These are phyloP conservation scores for Fagus crenata DNA, from an alignment of 306 rosid species.

Conservation along the genomic window DNA sequence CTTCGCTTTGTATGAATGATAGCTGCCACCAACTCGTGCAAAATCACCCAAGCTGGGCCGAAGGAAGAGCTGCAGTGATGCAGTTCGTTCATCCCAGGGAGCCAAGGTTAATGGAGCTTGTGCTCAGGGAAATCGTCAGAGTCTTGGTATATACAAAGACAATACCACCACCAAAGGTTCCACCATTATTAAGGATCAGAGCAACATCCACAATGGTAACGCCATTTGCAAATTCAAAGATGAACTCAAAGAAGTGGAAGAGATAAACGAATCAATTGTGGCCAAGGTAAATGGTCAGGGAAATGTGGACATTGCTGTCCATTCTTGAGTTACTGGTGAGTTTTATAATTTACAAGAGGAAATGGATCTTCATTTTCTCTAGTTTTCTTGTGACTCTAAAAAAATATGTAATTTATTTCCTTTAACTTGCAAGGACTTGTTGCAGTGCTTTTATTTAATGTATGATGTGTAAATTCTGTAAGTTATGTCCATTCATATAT, in stretches of 20 bases:
- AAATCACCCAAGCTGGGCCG: slow-evolving; percentile 96
- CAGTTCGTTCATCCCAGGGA: slow-evolving; percentile 39
- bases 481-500: slow-evolving; percentile 52
- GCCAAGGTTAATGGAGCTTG: slow-evolving; percentile 41
- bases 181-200: slow-evolving; percentile 28
- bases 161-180: slow-evolving; percentile 22
- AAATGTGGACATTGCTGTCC: slow-evolving; percentile 43
- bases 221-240: slow-evolving; percentile 37
- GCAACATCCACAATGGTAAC: slow-evolving; percentile 34
- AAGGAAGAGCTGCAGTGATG: slow-evolving; percentile 60
- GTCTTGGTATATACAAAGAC: slow-evolving; percentile 31
- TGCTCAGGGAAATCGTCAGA: slow-evolving; percentile 43
- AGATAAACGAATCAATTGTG: slow-evolving; percentile 27
- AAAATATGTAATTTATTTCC: slow-evolving; percentile 46
- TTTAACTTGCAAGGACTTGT: slow-evolving; percentile 49
- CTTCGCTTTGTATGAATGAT: slow-evolving; percentile 33
- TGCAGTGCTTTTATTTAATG: slow-evolving; percentile 57
- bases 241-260: slow-evolving; percentile 37
- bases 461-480: slow-evolving; percentile 58
- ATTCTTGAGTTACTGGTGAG: slow-evolving; percentile 45
- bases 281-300: slow-evolving; percentile 45
- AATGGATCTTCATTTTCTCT: slow-evolving; percentile 40
- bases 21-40: slow-evolving; percentile 95
- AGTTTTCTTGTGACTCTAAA: slow-evolving; percentile 26
- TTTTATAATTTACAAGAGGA: slow-evolving; percentile 47